Evolutionary conservation across 768 basidiomycete species (phyloP).

Genomic region (Podaxis pistillaris): DNA sequence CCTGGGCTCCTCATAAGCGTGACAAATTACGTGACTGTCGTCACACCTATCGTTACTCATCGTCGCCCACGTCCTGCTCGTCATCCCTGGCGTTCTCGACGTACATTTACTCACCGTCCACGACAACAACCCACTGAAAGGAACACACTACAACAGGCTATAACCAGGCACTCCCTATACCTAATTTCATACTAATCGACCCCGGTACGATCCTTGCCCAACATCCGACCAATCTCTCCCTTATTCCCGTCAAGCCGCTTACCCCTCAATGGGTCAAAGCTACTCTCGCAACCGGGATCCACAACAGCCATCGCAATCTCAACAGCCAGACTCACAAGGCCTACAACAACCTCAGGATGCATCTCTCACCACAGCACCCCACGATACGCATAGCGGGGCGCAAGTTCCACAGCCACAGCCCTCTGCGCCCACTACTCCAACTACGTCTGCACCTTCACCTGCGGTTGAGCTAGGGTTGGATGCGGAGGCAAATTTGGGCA

Average conservation of each 20-base stretch:
- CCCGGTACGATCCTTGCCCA: background rate
- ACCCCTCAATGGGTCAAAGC: slow-evolving; percentile 20
- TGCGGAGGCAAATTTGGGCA: background rate
- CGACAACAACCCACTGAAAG: background rate
- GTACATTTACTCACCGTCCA: background rate
- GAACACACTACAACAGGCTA: no score
- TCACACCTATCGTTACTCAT: slow-evolving; percentile 2
- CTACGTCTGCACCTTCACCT: background rate
- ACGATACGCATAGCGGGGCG: background rate
- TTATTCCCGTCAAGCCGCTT: background rate
- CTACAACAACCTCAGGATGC: background rate
- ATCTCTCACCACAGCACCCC: background rate
- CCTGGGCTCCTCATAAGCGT: background rate
- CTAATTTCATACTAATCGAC: background rate
- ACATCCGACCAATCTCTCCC: background rate
- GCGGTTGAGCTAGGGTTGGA: background rate
- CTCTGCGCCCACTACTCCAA: background rate
- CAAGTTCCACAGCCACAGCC: background rate
- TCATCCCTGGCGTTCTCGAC: background rate
- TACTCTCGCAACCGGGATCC: slow-evolving; percentile 14
- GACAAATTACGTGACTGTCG: background rate
- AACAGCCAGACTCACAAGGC: background rate
- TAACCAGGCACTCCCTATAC: background rate
- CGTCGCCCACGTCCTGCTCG: background rate
- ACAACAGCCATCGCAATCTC: background rate